Conservation (phyloP, 495 filamentous ascomycete genomes). For the Clohesyomyces aquaticus region DNA sequence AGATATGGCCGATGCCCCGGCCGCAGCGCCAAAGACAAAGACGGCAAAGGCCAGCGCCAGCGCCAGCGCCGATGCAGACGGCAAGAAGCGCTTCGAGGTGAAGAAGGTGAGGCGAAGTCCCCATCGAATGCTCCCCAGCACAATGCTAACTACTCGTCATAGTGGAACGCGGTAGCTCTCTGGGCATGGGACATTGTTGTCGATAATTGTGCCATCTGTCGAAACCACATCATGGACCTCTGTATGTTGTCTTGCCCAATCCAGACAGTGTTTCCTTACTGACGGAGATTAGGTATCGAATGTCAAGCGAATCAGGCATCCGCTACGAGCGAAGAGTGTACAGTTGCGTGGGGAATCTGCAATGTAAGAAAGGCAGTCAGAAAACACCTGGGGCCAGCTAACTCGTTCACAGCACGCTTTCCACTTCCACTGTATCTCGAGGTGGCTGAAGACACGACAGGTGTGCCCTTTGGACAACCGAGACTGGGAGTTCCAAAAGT, state of each 20-base stretch:
- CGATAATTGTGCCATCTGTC: constrained; percentile 98
- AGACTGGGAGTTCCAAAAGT: constrained; percentile 99
- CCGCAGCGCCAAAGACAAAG: constrained; percentile 54
- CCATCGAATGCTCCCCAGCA: constrained; percentile 1
- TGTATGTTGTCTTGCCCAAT: constrained; percentile 58
- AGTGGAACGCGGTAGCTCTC: constrained; percentile 99
- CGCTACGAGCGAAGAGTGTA: constrained; percentile 96
- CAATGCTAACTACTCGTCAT: no score
- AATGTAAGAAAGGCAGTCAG: constrained; percentile 67
- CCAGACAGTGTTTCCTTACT: constrained; percentile 7
- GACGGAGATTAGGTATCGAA: constrained; percentile 73
- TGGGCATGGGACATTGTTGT: constrained; percentile 99
- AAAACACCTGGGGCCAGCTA: constrained; percentile 17
- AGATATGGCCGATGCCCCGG: constrained; percentile 90
- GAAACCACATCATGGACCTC: constrained; percentile 99
- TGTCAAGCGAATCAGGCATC: constrained; percentile 99
- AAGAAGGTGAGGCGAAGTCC: constrained; percentile 75
- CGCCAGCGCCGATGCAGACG: constrained; percentile 55
- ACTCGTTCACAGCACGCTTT: constrained; percentile 78
- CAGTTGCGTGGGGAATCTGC: constrained; percentile 98
- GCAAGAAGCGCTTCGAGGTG: constrained; percentile 96
- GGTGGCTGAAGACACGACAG: constrained; percentile 99
- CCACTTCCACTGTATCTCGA: constrained; percentile 99
- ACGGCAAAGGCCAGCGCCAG: constrained; percentile 61
- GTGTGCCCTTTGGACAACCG: constrained; percentile 97